phyloP scores from a whole-genome alignment of 108 stramenopile species.

The Skeletonema tropicum region DNA sequence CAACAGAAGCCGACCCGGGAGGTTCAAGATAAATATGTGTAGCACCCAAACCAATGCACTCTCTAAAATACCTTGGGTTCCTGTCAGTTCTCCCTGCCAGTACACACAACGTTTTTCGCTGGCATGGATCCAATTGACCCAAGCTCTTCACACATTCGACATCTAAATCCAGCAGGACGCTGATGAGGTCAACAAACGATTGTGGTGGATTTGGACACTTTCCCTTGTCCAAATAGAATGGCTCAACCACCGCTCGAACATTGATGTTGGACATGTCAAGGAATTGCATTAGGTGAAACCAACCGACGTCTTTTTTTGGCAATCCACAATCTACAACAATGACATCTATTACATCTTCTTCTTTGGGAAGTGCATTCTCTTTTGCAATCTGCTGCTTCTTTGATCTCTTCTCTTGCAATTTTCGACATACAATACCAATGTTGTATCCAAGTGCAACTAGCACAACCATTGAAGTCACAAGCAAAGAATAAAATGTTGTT shows the following conservation, averaged over 20 bases:
- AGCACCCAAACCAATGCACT: conserved; percentile 58
- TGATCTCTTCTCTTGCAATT: conserved; percentile 5
- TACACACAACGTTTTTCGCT: conserved; percentile 41
- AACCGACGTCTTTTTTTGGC: conserved; percentile 76
- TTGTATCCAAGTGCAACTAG: conserved; percentile 25
- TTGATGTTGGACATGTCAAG: conserved; percentile 55
- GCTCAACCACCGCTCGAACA: conserved; percentile 67
- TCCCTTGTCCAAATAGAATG: conserved; percentile 54
- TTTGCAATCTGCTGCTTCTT: not conserved
- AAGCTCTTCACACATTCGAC: conserved; percentile 44
- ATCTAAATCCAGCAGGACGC: conserved; percentile 31
- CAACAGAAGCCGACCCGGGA: conserved; percentile 79
- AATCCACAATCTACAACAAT: conserved; percentile 69
- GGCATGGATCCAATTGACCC: conserved; percentile 44
- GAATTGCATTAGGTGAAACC: conserved; percentile 85
- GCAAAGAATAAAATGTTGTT: conserved; percentile 20
- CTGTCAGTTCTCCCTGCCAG: conserved; percentile 70
- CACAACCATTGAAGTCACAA: conserved; percentile 32
- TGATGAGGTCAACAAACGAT: conserved; percentile 49
- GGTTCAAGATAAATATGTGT: conserved; percentile 79
- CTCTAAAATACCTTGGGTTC: conserved; percentile 67
- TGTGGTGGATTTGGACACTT: conserved; percentile 38
- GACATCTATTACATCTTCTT: conserved; percentile 37
- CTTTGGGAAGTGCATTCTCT: not conserved
- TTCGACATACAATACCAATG: conserved; percentile 21